A percentile compares a stretch with the other conserved stretches of the same genome.
Conservation (phyloP, 1,284 basidiomycete genomes). For the Inonotus hispidus region DNA sequence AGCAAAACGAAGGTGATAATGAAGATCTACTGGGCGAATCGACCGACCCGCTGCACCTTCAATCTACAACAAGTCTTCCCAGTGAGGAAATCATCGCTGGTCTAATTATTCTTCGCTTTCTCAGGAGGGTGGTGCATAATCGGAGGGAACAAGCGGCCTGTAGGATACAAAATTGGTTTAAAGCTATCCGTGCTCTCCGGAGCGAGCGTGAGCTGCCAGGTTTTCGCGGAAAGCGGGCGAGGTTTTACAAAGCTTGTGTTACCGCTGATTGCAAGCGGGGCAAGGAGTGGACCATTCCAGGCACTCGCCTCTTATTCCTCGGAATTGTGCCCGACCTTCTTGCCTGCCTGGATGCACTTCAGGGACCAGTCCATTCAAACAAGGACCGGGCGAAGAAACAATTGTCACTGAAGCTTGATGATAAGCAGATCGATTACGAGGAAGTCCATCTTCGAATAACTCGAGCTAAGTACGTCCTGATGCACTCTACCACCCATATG, state of each 20-base stretch:
- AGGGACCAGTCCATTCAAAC: background rate
- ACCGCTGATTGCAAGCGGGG: too few relatives aligned
- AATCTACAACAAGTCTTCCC: background rate
- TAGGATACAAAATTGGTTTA: background rate
- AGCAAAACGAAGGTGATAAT: background rate
- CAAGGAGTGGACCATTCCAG: too few relatives aligned
- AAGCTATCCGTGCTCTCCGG: background rate
- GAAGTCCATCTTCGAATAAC: too few relatives aligned
- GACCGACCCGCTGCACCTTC: too few relatives aligned
- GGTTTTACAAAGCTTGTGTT: too few relatives aligned
- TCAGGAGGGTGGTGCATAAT: background rate
- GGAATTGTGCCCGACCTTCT: slow-evolving; percentile 5
- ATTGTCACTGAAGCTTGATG: too few relatives aligned
- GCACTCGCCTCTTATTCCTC: background rate
- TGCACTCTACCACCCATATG: too few relatives aligned
- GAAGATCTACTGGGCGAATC: background rate
- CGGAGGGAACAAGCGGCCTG: background rate
- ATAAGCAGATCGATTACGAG: too few relatives aligned
- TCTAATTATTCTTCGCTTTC: background rate
- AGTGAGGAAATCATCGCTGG: background rate
- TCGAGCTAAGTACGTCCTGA: too few relatives aligned
- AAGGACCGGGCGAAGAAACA: too few relatives aligned
- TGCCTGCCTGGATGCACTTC: background rate
- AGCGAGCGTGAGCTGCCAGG: background rate
- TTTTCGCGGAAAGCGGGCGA: too few relatives aligned